These are phyloP conservation scores for Penicillium salamii DNA, from an alignment of 495 filamentous ascomycete genomes.

Conservation along the genomic window DNA sequence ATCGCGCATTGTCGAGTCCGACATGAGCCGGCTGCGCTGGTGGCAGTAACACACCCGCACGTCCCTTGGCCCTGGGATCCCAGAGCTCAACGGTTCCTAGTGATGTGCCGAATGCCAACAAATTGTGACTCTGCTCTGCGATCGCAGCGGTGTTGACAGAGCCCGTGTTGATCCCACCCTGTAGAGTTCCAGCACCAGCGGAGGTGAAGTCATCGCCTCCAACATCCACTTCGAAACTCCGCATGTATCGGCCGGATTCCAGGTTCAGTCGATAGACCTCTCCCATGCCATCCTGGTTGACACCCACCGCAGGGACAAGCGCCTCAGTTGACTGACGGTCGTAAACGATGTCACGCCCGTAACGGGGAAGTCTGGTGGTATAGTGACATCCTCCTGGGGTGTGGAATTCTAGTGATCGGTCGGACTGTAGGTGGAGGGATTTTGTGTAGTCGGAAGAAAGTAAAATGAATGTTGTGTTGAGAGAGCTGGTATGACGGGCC, in stretches of 20 bases:
- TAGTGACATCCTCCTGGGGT: slow-evolving; percentile 88
- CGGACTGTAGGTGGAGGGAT: slow-evolving; percentile 87
- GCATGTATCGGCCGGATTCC: slow-evolving; percentile 87
- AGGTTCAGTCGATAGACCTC: slow-evolving; percentile 93
- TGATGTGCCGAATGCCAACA: slow-evolving; percentile 93
- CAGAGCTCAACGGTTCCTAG: slow-evolving; percentile 95
- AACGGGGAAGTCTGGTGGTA: slow-evolving; percentile 80
- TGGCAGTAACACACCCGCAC: slow-evolving; percentile 70
- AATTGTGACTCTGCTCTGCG: slow-evolving; percentile 85
- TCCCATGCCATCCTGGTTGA: slow-evolving; percentile 77
- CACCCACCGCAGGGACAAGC: slow-evolving; percentile 81
- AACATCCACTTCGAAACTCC: slow-evolving; percentile 75
- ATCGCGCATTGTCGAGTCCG: slow-evolving; percentile 48
- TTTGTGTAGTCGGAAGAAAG: slow-evolving; percentile 95
- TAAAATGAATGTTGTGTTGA: slow-evolving; percentile 92
- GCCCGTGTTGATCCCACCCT: slow-evolving; percentile 78
- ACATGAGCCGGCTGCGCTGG: slow-evolving; percentile 38
- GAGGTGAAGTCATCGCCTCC: slow-evolving; percentile 73
- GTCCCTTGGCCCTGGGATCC: slow-evolving; percentile 78
- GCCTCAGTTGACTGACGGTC: slow-evolving; percentile 83
- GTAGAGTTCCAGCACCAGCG: slow-evolving; percentile 62
- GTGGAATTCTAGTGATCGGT: slow-evolving; percentile 91
- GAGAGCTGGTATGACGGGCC: slow-evolving; percentile 83
- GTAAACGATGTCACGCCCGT: slow-evolving; percentile 86
- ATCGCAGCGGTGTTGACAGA: slow-evolving; percentile 87